Evolutionary conservation across 768 basidiomycete species (phyloP), one percentile per base, ranked within the genome.

Genomic region (Gymnopilus junonius): DNA sequence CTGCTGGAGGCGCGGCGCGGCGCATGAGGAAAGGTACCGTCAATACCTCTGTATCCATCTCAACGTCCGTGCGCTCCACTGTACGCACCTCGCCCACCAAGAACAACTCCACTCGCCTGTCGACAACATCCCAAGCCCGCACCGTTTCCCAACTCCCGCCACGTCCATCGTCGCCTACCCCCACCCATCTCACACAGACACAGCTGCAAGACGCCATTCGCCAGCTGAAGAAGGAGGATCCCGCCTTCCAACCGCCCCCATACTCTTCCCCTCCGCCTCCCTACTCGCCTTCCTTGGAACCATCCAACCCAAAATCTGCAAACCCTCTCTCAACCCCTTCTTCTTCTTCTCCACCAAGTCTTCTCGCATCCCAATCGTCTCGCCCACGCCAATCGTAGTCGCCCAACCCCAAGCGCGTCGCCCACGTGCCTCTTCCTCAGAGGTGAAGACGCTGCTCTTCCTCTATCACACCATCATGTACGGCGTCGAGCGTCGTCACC

Each of bases 401-500:
- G n/a, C 62, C 25, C 63, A 50, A 12, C 17, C 55, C n/a, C 59
- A 31, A 15, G 21, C 46, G 10, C 62, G 62, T 2, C 61, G 60
- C 10, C 46, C 62, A 11, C 69, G 67, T 0, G 55, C 69, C n/a
- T 61, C 70, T 14, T 50, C 66, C 12, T 69, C 67, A 5, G 70
- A 73, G 55, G 62, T 73, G 37, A 55, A 61, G n/a, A 54, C 71
- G 6, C 62, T 73, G 21, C 29, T 70, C 14, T 65, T 59, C 34
- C 65, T 73, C 14, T 73, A 71, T 55, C 56, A 68, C 17, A 73
- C 72, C 2, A 58, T 73, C 25, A 67, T 70, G 14, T 62, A 55
- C 27, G 72, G 72, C 12, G 53, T 73, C 37, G 70, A 71, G 61
- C 48, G 64, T 25, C 59, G 72, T 8, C 61, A 69, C 21, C 59